A percentile compares a stretch with the other conserved stretches of the same genome.
Conservation (phyloP, 2,329 filamentous ascomycete species). For the Coniella lustricola region DNA sequence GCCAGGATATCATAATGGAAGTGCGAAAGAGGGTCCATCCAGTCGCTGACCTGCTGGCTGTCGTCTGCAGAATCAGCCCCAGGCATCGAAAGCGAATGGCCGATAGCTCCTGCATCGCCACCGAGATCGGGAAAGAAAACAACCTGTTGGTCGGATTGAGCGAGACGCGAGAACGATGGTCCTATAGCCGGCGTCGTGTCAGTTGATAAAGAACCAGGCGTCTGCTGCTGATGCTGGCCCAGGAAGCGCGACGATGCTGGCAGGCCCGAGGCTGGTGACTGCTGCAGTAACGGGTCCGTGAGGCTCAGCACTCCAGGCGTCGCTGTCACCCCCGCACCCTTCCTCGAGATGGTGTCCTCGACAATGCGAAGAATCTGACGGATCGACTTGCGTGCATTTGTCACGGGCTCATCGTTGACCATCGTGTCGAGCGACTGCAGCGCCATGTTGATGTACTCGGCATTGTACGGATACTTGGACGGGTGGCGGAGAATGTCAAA, state of each 20-base stretch:
- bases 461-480: constrained; percentile 23
- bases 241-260: constrained; percentile 3
- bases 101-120: neutral
- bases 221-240: constrained; percentile 1
- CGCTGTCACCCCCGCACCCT: constrained; percentile 3
- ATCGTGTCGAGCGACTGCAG: constrained; percentile 21
- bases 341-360: constrained; percentile 20
- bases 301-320: constrained; percentile 2
- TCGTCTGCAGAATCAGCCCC: neutral
- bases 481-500: constrained; percentile 24
- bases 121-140: constrained; percentile 21
- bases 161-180: constrained; percentile 20
- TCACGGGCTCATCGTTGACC: constrained; percentile 18
- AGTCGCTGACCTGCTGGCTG: constrained; percentile 2
- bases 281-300: constrained; percentile 10
- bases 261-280: neutral
- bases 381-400: constrained; percentile 18
- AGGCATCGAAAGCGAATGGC: constrained; percentile 1
- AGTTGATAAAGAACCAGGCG: neutral
- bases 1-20: constrained; percentile 23
- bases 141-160: constrained; percentile 16
- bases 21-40: constrained; percentile 10
- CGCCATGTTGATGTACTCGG: constrained; percentile 24
- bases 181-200: constrained; percentile 1
- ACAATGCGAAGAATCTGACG: constrained; percentile 18